A percentile compares a stretch with the other conserved stretches of the same genome.
Evolutionary conservation across 345 rosid genomes (phyloP).

Genomic region (Pistacia atlantica): DNA sequence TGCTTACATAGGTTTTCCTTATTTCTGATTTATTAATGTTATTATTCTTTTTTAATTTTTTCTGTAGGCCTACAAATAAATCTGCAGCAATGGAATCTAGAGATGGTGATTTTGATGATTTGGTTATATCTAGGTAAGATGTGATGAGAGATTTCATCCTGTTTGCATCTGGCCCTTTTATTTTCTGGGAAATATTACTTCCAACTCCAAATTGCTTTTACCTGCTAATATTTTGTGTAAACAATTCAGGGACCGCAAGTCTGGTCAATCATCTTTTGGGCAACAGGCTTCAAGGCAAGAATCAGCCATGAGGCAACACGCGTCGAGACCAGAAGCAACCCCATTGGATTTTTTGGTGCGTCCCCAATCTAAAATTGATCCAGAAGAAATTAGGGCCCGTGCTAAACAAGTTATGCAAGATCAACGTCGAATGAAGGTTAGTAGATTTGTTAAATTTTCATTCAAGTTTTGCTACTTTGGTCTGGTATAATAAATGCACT

Average conservation of each 20-base stretch:
- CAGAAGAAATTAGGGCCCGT: constrained; percentile 83
- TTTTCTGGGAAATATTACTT: background rate
- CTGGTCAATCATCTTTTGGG: constrained; percentile 69
- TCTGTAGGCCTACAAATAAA: constrained; percentile 63
- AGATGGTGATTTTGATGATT: constrained; percentile 92
- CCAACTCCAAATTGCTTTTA: background rate
- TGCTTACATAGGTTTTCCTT: background rate
- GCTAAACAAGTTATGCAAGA: constrained; percentile 81
- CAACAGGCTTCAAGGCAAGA: constrained; percentile 72
- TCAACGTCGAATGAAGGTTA: constrained; percentile 92
- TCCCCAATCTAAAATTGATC: constrained; percentile 96
- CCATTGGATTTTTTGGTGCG: constrained; percentile 91
- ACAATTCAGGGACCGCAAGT: constrained; percentile 55
- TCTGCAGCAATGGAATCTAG: constrained; percentile 73
- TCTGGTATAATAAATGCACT: background rate
- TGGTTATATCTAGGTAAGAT: constrained; percentile 73
- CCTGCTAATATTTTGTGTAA: constrained; percentile 9
- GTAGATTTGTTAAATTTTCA: constrained; percentile 12
- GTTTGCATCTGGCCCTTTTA: background rate
- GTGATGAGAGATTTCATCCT: background rate
- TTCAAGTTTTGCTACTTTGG: background rate
- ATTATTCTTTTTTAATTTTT: constrained; percentile 5
- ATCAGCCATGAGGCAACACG: constrained; percentile 63
- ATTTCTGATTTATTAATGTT: constrained; percentile 3
- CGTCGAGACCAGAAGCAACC: constrained; percentile 95